Conservation (phyloP, 306 rosid species). For the Citrullus mucosospermus region DNA sequence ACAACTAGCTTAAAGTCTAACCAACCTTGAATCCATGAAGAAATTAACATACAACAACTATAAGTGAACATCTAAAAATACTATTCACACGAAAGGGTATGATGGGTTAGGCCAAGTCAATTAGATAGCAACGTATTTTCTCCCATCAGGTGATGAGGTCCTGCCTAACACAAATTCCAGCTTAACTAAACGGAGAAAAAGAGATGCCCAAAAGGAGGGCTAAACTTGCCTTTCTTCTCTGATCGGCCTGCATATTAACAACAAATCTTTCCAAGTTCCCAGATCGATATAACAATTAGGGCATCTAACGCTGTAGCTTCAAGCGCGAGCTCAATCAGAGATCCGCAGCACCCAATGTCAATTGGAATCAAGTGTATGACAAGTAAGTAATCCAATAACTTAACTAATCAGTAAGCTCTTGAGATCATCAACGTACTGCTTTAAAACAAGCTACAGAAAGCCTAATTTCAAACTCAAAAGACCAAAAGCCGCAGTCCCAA, state of each 20-base stretch:
- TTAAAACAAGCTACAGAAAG: not conserved
- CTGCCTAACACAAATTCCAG: not conserved
- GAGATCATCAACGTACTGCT: constrained; percentile 17
- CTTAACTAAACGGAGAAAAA: not conserved
- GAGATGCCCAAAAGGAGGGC: not conserved
- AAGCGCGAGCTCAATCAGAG: constrained; percentile 20
- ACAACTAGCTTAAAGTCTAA: not conserved
- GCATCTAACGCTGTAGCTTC: constrained; percentile 29
- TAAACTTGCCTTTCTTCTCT: constrained; percentile 73
- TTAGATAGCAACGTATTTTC: not conserved
- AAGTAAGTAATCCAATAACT: constrained; percentile 20
- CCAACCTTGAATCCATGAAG: not conserved
- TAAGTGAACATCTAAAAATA: not conserved
- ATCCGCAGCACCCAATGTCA: constrained; percentile 15
- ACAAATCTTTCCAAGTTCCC: constrained; percentile 31
- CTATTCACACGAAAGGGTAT: not conserved
- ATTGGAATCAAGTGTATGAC: constrained; percentile 25
- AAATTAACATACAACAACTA: not conserved
- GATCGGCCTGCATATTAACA: constrained; percentile 71
- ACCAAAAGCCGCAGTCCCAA: constrained; percentile 10
- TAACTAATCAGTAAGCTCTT: constrained; percentile 9
- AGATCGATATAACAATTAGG: constrained; percentile 20
- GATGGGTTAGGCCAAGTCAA: not conserved
- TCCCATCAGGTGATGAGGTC: not conserved
- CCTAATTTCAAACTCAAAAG: constrained; percentile 12